Evolutionary conservation across 805 yeast genomes (phyloP).

Genomic region (Saturnispora besseyi): DNA sequence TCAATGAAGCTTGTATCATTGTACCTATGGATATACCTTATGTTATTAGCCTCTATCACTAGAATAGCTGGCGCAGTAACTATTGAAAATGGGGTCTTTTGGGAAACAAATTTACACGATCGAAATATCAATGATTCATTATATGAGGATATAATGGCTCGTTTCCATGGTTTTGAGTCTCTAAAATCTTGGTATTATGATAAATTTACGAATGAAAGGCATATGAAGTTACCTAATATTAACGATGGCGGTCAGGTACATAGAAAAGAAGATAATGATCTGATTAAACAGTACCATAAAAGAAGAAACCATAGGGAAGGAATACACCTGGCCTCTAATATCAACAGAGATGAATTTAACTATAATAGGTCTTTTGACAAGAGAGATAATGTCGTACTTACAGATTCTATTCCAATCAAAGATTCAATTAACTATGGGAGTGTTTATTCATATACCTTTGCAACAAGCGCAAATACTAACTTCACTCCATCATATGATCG

Average conservation of each 20-base stretch:
- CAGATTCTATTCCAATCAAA: constrained; percentile 11
- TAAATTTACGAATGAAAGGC: not conserved
- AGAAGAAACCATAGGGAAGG: not conserved
- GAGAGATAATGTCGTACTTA: constrained; percentile 1
- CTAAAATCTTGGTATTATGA: not conserved
- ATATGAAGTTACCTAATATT: not conserved
- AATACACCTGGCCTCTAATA: not conserved
- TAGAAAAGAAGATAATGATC: not conserved
- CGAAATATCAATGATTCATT: not conserved
- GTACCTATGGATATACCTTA: no score
- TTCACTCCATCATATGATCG: constrained; percentile 31
- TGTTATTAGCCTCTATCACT: no score
- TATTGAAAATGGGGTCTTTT: not conserved
- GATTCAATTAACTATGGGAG: constrained; percentile 10
- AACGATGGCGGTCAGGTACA: not conserved
- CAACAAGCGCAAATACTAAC: not conserved
- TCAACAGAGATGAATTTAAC: not conserved
- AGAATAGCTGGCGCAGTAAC: not conserved
- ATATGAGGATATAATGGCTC: constrained; percentile 1
- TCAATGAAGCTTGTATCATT: no score
- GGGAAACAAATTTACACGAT: not conserved
- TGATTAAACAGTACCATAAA: not conserved
- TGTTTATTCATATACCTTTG: constrained; percentile 5
- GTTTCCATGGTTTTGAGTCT: not conserved
- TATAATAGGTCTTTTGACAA: not conserved